Base-by-base conservation (phyloP, 2,329 filamentous ascomycete species). In the Stachybotrys chartarum region DNA sequence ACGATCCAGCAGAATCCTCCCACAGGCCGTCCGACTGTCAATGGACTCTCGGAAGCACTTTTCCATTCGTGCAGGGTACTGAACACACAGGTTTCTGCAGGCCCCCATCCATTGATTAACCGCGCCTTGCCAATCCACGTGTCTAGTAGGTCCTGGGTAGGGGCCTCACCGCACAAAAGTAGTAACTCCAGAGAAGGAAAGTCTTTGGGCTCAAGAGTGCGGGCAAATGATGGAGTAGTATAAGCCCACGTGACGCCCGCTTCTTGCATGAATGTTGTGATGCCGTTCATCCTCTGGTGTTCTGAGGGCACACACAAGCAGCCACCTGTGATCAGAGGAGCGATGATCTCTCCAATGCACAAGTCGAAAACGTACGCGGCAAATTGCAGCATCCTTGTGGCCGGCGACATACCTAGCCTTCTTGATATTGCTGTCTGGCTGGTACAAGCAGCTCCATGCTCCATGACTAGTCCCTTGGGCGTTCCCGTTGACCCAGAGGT, bases 251-350 rank as follows among this genome's bases (percentile, higher is more conserved):
- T 63, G n/a, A 58, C 57, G 1, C 39, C 54, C 0, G 57, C 55
- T 0, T 55, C 31, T 17, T 57, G 59, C 7, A 66, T 63, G 1
- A 60, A 57, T 0, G 53, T 54, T 0, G 58, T 52, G 0, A 66
- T 49, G 6, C 59, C 49, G 1, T 46, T 12, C 32, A 55, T 52
- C 0, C 60, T 58, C 56, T 60, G 60, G 7, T 65, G 57, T 1
- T 66, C 64, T 7, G 57, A 60, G 2, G 64, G 61, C 2, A 66
- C 44, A 1, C 64, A 66, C 14, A 66, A 48, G 17, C 61, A 63
- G 6, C 61, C 61, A 12, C 64, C 64, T 0, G 5, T 51, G 0
- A 55, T 58, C 0, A 66, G 17, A 0, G 58, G 30, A 4, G 62
- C 60, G 31, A 59, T 17, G 3, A 56, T 52, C 6, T 58, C 58